Percentiles rank a stretch among this genome's conserved stretches.
Conservation (phyloP, 768 basidiomycete genomes). For the Russula sp. region DNA sequence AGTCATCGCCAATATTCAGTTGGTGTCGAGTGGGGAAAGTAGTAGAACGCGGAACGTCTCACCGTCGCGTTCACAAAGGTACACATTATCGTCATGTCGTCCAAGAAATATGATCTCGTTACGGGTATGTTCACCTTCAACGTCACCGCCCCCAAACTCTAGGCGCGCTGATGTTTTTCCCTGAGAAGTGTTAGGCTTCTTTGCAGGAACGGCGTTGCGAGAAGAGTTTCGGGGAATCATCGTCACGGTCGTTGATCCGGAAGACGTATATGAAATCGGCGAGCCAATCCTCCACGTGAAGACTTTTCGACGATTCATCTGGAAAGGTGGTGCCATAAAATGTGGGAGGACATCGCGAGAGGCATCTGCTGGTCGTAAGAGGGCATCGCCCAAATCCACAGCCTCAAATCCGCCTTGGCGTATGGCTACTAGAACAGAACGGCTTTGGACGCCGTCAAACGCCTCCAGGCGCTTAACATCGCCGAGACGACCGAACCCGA, state of each 20-base stretch:
- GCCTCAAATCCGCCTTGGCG: constrained; percentile 82
- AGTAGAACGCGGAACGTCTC: constrained; percentile 71
- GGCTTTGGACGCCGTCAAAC: constrained; percentile 61
- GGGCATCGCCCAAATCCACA: constrained; percentile 71
- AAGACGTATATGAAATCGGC: constrained; percentile 34
- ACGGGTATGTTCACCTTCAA: constrained; percentile 43
- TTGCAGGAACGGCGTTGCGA: constrained; percentile 35
- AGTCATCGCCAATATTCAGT: constrained; percentile 14
- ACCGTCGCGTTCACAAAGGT: constrained; percentile 72
- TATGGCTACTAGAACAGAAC: constrained; percentile 78
- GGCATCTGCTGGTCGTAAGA: constrained; percentile 73
- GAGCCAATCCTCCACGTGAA: constrained; percentile 84
- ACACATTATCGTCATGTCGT: constrained; percentile 68
- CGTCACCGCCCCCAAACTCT: constrained; percentile 47
- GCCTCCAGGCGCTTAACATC: constrained; percentile 81
- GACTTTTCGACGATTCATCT: constrained; percentile 61
- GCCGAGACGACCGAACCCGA: constrained; percentile 50
- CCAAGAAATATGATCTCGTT: constrained; percentile 82
- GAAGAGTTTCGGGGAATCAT: constrained; percentile 31
- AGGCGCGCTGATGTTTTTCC: constrained; percentile 45
- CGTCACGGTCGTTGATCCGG: neutral
- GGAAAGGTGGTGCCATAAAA: constrained; percentile 55
- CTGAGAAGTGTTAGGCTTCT: constrained; percentile 44
- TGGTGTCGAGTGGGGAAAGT: constrained; percentile 42
- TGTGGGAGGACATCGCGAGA: constrained; percentile 69